phyloP scores from a whole-genome alignment of 1,139 yeast species.

The Kazachstania sp. region DNA sequence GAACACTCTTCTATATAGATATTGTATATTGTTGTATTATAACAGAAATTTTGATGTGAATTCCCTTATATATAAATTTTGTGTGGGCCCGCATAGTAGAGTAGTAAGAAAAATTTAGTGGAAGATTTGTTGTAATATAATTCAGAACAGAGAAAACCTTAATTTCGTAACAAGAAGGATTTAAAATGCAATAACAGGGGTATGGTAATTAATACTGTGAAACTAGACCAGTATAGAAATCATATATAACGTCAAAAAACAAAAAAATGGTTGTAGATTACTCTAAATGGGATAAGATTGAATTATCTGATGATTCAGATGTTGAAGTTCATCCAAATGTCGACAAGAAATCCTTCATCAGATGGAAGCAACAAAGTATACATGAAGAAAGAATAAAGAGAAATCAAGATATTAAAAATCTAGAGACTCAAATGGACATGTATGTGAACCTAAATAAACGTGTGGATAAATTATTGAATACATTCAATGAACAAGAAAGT shows the following conservation, averaged over 20 bases:
- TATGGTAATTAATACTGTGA: no score
- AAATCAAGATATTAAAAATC: constrained; percentile 63
- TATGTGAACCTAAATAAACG: constrained; percentile 65
- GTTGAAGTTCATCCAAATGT: constrained; percentile 97
- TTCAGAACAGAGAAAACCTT: no score
- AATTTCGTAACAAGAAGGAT: no score
- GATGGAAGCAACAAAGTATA: constrained; percentile 96
- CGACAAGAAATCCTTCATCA: constrained; percentile 83
- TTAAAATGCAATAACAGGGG: no score
- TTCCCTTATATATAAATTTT: no score
- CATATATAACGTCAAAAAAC: not conserved
- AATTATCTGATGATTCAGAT: constrained; percentile 91
- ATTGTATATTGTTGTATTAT: no score
- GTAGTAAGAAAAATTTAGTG: no score
- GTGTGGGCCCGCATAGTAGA: no score
- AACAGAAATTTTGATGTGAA: no score
- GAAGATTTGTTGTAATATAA: no score
- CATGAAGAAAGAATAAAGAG: constrained; percentile 86
- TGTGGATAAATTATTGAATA: constrained; percentile 50
- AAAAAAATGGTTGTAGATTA: constrained; percentile 68
- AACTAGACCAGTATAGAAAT: not conserved
- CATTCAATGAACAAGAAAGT: constrained; percentile 31
- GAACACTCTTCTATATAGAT: no score
- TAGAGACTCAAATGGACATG: constrained; percentile 69
- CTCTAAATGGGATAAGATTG: constrained; percentile 96